Evolutionary conservation across 2,329 filamentous ascomycete genomes (phyloP), one percentile per base, ranked within the genome.

Genomic region (Xylaria sp.): DNA sequence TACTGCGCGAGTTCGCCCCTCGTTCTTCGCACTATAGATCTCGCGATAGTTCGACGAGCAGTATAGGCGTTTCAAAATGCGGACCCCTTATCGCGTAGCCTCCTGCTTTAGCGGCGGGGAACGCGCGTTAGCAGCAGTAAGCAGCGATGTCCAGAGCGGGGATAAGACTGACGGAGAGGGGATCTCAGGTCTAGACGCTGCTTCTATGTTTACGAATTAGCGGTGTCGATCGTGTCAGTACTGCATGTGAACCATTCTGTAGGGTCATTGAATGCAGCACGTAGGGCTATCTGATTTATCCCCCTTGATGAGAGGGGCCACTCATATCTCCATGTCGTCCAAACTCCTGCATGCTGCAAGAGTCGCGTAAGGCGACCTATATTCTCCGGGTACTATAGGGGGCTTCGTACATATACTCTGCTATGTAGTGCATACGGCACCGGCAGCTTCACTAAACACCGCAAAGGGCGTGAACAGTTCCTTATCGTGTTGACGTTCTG

Each of bases 221-320:
- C 39, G 34, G 52, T 59, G 50, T 61, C 50, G 52, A 61, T 61
- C 52, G 44, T 48, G 39, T 43, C 52, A 43, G 50, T 39, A 41
- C 19, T 56, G 40, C 48, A 56, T 54, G 56, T 45, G 52, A 58
- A 56, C 55, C 48, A 60, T 54, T 42, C 44, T 54, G 50, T 48
- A 54, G 40, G 48, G 48, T 60, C 50, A 34, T 46, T 17, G 44
- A 54, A 55, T 59, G 56, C 56, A 57, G 43, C 22, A 34, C 55
- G 48, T 61, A 61, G 58, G 58, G 58, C 56, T 61, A 58, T 39
- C 55, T 52, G 50, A 39, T 45, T 39, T 54, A 21, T 54, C 56
- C 54, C n/a, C 55, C 58, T 26, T 45, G 52, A 54, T 43, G 39
- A 48, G 55, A 44, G 56, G 56, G 52, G 47, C 26, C 45, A 41